phyloP scores from a whole-genome alignment of 805 yeast genomes.

The Schizosaccharomyces lindneri region DNA sequence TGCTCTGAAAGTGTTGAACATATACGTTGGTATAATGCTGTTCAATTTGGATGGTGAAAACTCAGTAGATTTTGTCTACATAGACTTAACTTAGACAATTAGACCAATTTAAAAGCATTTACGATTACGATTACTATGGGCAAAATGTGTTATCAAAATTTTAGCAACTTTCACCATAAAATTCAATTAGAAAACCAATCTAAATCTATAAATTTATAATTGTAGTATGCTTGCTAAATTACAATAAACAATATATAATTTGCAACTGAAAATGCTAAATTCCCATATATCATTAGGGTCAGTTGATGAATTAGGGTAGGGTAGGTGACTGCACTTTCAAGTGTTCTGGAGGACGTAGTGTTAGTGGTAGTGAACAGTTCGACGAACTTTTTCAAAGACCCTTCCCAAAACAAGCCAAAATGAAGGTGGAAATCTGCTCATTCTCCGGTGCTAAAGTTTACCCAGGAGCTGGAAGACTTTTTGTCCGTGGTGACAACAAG shows the following conservation, averaged over 20 bases:
- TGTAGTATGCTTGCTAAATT: neutral
- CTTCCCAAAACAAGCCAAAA: neutral
- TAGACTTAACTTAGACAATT: too few relatives aligned
- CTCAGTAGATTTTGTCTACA: too few relatives aligned
- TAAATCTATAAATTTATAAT: neutral
- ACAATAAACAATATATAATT: too few relatives aligned
- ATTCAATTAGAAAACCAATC: too few relatives aligned
- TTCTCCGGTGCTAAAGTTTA: constrained; percentile 98
- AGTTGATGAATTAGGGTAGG: neutral
- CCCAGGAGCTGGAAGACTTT: constrained; percentile 98
- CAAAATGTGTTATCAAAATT: too few relatives aligned
- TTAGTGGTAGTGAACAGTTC: neutral
- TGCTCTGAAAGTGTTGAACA: too few relatives aligned
- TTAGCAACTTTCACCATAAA: too few relatives aligned
- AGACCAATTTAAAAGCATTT: too few relatives aligned
- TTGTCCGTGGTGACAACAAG: constrained; percentile 98
- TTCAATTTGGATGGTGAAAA: too few relatives aligned
- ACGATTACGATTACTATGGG: too few relatives aligned
- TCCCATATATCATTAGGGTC: too few relatives aligned
- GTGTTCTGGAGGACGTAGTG: neutral
- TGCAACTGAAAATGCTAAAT: neutral
- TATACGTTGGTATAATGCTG: too few relatives aligned
- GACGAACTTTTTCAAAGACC: neutral
- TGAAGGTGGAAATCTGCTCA: constrained; percentile 3
- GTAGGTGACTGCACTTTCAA: neutral